Evolutionary conservation across 352 stramenopile genomes (phyloP), one percentile per base, ranked within the genome.

Genomic region (Plasmopara muralis): DNA sequence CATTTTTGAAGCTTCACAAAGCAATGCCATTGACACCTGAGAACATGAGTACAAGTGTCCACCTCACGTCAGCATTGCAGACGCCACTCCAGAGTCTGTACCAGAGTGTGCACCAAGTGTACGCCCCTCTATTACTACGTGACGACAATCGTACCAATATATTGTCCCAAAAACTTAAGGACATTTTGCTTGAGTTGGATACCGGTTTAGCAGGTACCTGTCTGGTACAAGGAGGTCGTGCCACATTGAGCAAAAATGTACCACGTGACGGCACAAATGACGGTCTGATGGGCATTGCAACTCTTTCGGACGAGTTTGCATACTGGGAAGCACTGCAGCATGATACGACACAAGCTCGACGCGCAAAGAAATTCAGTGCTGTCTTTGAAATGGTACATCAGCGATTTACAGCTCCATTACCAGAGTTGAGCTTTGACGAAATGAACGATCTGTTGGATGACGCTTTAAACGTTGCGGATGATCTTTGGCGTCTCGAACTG

Each of bases 401-500:
- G 60, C 64, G 79, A 10, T 96, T 87, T 60, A 69, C 66, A 13
- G 67, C 66, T 8, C 49, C 57, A 10, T 53, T 96, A 1, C 62
- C 69, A 25, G 49, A 78, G 14, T 62, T 96, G 30, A 72, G 53
- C 12, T 69, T 90, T 18, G 70, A 85, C 39, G 81, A 94, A 28
- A 88, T 96, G 74, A 60, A 55, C 14, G 89, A 97, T 55, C 50
- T 97, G 28, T 67, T 97, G 6, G 88, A 97, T 15, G 68, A 93
- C 20, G 83, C 77, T 0, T 77, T 76, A 9, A 92, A 95, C 37
- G 78, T 81, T 5, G 73, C 96, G 5, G 89, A 97, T 41, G 85
- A 95, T 55, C 74, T 95, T 6, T 97, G 91, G 89, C 76, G 69
- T 53, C 85, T 83, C 18, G 72, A 84, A n/a, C 47, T 95, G 0